phyloP scores from a whole-genome alignment of 352 stramenopile genomes.

The Aphanomyces euteiches region DNA sequence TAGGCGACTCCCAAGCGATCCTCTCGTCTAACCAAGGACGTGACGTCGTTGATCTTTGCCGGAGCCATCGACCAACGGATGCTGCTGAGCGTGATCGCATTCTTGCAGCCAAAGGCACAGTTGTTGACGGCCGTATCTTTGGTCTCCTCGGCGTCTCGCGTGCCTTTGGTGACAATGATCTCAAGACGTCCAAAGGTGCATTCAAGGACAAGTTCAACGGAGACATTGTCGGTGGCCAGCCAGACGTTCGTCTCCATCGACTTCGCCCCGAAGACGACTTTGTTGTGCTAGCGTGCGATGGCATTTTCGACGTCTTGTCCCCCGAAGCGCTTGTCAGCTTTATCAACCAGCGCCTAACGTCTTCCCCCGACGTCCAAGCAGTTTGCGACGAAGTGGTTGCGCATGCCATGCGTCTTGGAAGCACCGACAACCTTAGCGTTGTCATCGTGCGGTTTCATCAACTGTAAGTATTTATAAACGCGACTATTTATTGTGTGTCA shows the following conservation, averaged over 20 bases:
- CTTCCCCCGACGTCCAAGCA: slow-evolving; percentile 68
- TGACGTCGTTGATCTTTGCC: slow-evolving; percentile 52
- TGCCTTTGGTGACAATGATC: slow-evolving; percentile 82
- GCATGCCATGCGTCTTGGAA: slow-evolving; percentile 73
- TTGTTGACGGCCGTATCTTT: slow-evolving; percentile 83
- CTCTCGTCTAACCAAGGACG: slow-evolving; percentile 50
- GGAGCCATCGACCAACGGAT: slow-evolving; percentile 60
- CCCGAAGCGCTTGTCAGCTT: slow-evolving; percentile 79
- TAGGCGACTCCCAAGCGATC: slow-evolving; percentile 79
- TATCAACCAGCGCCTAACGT: slow-evolving; percentile 61
- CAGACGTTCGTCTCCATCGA: slow-evolving; percentile 55
- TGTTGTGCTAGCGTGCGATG: slow-evolving; percentile 75
- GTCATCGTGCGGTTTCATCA: slow-evolving; percentile 80
- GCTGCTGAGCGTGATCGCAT: slow-evolving; percentile 74
- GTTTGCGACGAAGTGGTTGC: slow-evolving; percentile 76
- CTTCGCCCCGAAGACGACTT: slow-evolving; percentile 70
- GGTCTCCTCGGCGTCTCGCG: slow-evolving; percentile 73
- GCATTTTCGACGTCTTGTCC: slow-evolving; percentile 80
- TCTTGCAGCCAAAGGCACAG: slow-evolving; percentile 67
- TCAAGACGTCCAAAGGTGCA: slow-evolving; percentile 74
- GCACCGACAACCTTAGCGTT: slow-evolving; percentile 76
- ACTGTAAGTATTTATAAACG: not conserved
- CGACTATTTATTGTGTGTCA: not conserved
- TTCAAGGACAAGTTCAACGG: slow-evolving; percentile 82
- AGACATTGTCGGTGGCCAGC: slow-evolving; percentile 67